Percentiles rank a stretch among this genome's conserved stretches.
phyloP scores from a whole-genome alignment of 2,329 filamentous ascomycete species.

The Colletotrichum eremochloae region DNA sequence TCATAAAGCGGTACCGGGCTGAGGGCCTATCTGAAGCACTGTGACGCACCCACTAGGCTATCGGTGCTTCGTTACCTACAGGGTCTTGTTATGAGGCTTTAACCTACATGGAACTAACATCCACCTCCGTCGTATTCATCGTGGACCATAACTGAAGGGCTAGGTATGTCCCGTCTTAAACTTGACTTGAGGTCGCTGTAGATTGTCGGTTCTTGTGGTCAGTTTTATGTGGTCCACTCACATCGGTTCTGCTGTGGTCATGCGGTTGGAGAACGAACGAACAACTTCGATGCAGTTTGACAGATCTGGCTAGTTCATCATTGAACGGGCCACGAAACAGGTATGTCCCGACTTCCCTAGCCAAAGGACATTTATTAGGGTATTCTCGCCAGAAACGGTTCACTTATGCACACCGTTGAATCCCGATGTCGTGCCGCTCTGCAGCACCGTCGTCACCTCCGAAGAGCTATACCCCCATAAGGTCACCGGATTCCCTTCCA shows the following conservation, averaged over 20 bases:
- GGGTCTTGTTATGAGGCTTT: constrained; percentile 4
- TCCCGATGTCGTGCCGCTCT: neutral
- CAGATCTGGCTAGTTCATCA: constrained; percentile 36
- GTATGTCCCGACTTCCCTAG: neutral
- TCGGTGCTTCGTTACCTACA: constrained; percentile 16
- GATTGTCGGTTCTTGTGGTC: constrained; percentile 24
- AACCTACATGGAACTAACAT: constrained; percentile 11
- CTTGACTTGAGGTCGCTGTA: constrained; percentile 20
- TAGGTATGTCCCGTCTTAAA: constrained; percentile 4
- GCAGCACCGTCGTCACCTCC: constrained; percentile 6
- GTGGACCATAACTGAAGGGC: constrained; percentile 18
- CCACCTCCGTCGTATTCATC: constrained; percentile 33
- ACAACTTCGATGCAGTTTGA: constrained; percentile 33
- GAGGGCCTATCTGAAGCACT: neutral
- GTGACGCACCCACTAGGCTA: constrained; percentile 6
- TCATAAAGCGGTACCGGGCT: constrained; percentile 12
- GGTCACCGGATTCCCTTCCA: constrained; percentile 17
- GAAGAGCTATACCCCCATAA: constrained; percentile 6
- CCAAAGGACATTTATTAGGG: constrained; percentile 20
- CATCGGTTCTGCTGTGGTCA: constrained; percentile 22
- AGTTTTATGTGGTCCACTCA: constrained; percentile 7
- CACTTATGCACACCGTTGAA: neutral
- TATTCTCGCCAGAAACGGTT: constrained; percentile 20
- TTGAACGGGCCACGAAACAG: constrained; percentile 25
- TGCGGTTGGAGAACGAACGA: constrained; percentile 11